A percentile compares a stretch with the other conserved stretches of the same genome.
These are phyloP conservation scores for Mycena alexandri DNA, from an alignment of 768 basidiomycete genomes.

Conservation along the genomic window DNA sequence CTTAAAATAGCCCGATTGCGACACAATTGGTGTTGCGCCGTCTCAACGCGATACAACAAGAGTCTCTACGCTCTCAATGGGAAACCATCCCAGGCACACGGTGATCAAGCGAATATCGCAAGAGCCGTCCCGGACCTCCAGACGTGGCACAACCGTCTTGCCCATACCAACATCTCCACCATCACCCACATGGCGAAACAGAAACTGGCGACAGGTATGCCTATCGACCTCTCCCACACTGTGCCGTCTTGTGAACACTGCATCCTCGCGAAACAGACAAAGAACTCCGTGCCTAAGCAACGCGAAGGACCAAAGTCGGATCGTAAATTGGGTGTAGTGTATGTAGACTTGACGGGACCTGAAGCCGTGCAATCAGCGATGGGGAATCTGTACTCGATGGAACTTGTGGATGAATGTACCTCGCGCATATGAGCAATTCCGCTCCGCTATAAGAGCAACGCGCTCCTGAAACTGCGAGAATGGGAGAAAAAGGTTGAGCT, in stretches of 20 bases:
- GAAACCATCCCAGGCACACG: too few relatives aligned
- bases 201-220: slow-evolving; percentile 36
- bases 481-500: slow-evolving; percentile 10
- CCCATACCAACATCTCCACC: slow-evolving; percentile 30
- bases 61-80: too few relatives aligned
- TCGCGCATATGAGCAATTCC: not conserved
- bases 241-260: slow-evolving; percentile 34
- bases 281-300: slow-evolving; percentile 31
- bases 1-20: too few relatives aligned
- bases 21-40: too few relatives aligned
- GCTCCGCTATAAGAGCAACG: slow-evolving; percentile 4
- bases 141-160: slow-evolving; percentile 39
- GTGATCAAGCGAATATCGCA: too few relatives aligned
- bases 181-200: slow-evolving; percentile 26
- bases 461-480: not conserved
- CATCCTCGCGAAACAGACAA: slow-evolving; percentile 37
- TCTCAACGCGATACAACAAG: too few relatives aligned
- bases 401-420: slow-evolving; percentile 17
- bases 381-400: slow-evolving; percentile 6
- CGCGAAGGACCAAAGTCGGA: slow-evolving; percentile 19
- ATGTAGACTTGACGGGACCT: slow-evolving; percentile 34
- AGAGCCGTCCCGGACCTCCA: too few relatives aligned
- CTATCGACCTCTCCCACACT: slow-evolving; percentile 23
- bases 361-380: slow-evolving; percentile 20
- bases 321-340: too few relatives aligned